Evolutionary conservation across 2,329 filamentous ascomycete species (phyloP).

Genomic region (Ophiosphaerella narmari): DNA sequence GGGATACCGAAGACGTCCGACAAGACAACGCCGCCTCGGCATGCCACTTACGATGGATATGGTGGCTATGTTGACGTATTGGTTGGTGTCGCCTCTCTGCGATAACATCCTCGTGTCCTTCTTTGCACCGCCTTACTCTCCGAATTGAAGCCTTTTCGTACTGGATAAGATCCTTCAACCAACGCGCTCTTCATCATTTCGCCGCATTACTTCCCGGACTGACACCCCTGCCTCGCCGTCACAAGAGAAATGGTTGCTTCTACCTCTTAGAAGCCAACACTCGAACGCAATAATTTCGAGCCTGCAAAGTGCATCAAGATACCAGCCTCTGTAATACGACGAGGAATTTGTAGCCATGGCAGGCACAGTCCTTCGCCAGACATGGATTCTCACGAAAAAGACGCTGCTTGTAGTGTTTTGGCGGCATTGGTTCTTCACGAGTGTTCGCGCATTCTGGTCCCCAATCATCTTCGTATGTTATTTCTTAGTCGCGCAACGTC

Average conservation of each 20-base stretch:
- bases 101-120: not conserved
- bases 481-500: not conserved
- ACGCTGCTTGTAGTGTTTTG: conserved; percentile 60
- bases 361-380: conserved; percentile 53
- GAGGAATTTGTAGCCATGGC: conserved; percentile 20
- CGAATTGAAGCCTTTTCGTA: conserved; percentile 4
- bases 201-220: too few species aligned
- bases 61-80: conserved; percentile 12
- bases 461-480: conserved; percentile 57
- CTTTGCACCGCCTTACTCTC: not conserved
- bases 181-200: too few species aligned
- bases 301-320: not conserved
- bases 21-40: conserved; percentile 19
- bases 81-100: conserved; percentile 6
- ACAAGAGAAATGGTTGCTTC: conserved; percentile 8
- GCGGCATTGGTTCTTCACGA: conserved; percentile 59
- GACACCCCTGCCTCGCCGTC: too few species aligned
- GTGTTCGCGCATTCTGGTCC: conserved; percentile 60
- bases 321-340: not conserved
- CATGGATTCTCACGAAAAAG: conserved; percentile 62
- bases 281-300: conserved; percentile 5
- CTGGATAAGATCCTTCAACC: not conserved
- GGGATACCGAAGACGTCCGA: conserved; percentile 14
- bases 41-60: conserved; percentile 10
- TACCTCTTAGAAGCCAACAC: not conserved